Percentiles rank a stretch among this genome's conserved stretches.
Conservation (phyloP, 2,329 filamentous ascomycete species). For the Fusarium pseudocircinatum region DNA sequence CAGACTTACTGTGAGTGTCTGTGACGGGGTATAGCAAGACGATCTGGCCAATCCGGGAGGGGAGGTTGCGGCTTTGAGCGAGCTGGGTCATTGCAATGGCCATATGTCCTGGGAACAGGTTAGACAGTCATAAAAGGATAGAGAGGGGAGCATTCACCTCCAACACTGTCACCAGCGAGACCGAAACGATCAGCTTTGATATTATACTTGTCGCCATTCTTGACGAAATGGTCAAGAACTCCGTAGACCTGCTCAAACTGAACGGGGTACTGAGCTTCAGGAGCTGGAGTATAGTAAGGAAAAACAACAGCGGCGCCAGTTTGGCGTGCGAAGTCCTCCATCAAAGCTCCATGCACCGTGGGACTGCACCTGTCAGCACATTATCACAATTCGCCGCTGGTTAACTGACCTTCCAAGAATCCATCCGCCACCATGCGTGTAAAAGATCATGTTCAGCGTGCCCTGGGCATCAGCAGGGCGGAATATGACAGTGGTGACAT, state of each 20-base stretch:
- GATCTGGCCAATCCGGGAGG: constrained; percentile 2
- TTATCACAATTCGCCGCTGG: not conserved
- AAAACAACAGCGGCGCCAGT: constrained; percentile 22
- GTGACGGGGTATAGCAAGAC: constrained; percentile 26
- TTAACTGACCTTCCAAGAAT: constrained; percentile 16
- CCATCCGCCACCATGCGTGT: constrained; percentile 26
- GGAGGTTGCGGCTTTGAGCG: not conserved
- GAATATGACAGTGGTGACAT: constrained; percentile 2
- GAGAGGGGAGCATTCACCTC: not conserved
- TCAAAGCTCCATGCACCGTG: constrained; percentile 5
- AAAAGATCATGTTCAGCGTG: constrained; percentile 24
- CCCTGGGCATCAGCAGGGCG: not conserved
- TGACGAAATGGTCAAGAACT: constrained; percentile 7
- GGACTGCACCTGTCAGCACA: not conserved
- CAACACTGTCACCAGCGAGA: constrained; percentile 24
- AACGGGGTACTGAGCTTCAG: constrained; percentile 22
- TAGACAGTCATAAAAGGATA: fast-evolving
- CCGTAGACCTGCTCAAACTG: constrained; percentile 23
- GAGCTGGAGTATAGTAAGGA: constrained; percentile 25
- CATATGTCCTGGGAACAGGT: constrained; percentile 9
- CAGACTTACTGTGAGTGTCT: constrained; percentile 14
- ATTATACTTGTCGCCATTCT: constrained; percentile 1
- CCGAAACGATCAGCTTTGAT: constrained; percentile 1
- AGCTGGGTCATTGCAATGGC: constrained; percentile 23
- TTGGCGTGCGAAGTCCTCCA: constrained; percentile 23